Percentiles rank a stretch among this genome's conserved stretches.
phyloP scores from a whole-genome alignment of 202 grass and related monocot species.

The Elaeis oleifera region DNA sequence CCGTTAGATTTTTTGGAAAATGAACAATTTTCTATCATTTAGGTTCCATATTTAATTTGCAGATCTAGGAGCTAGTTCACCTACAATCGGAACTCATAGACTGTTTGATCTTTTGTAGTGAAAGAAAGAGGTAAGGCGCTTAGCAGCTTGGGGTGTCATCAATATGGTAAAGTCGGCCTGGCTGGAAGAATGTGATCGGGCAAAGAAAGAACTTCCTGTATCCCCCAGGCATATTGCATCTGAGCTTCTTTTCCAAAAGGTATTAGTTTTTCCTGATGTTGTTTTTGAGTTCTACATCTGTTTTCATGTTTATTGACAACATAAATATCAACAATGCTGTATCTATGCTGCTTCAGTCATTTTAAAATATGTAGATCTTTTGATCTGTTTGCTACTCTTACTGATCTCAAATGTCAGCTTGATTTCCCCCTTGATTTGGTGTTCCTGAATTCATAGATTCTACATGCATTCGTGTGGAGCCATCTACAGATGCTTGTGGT shows the following conservation, averaged over 20 bases:
- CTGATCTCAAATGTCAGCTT: not conserved
- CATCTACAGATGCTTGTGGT: constrained; percentile 33
- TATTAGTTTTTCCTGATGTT: constrained; percentile 3
- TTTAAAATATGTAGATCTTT: not conserved
- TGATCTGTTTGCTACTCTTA: not conserved
- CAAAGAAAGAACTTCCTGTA: constrained; percentile 64
- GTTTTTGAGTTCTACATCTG: not conserved
- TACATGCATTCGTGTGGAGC: constrained; percentile 35
- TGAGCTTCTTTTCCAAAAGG: constrained; percentile 67
- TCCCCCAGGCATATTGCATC: constrained; percentile 50
- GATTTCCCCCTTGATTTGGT: constrained; percentile 17
- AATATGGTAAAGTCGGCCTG: constrained; percentile 65
- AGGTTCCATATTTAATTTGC: not conserved
- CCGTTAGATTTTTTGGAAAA: constrained; percentile 15
- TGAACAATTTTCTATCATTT: constrained; percentile 15
- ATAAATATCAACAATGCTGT: constrained; percentile 18
- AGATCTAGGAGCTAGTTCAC: constrained; percentile 6
- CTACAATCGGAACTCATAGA: constrained; percentile 23
- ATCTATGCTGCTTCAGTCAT: constrained; percentile 10
- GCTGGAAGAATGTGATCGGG: constrained; percentile 82
- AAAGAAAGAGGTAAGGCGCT: constrained; percentile 66
- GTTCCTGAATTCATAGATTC: constrained; percentile 33
- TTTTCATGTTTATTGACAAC: not conserved
- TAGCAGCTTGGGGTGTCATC: constrained; percentile 74
- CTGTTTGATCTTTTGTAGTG: constrained; percentile 40